Evolutionary conservation across 1,284 basidiomycete species (phyloP).

Genomic region (Ceratobasidium sp.): DNA sequence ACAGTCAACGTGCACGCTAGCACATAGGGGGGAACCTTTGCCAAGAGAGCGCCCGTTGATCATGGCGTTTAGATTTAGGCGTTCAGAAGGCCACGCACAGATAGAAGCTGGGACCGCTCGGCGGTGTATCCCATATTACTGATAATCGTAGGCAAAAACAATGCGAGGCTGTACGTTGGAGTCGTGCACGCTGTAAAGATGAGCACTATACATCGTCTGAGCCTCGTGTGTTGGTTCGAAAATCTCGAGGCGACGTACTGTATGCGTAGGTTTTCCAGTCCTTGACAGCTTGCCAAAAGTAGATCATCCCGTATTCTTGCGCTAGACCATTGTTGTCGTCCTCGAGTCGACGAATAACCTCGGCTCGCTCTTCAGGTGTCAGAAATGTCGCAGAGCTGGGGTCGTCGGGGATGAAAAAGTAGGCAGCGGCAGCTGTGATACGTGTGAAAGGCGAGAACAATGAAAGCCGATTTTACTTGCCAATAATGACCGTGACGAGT

Average conservation of each 20-base stretch:
- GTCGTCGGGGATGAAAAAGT: constrained; percentile 69
- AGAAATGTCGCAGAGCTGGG: constrained; percentile 70
- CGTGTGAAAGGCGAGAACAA: not conserved
- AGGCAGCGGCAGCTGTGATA: constrained; percentile 57
- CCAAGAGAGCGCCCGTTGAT: not conserved
- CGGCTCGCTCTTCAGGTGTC: constrained; percentile 61
- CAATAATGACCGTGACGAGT: constrained; percentile 69
- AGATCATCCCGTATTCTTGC: constrained; percentile 61
- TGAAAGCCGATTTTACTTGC: not conserved
- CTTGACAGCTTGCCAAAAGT: constrained; percentile 61
- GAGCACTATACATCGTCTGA: constrained; percentile 12
- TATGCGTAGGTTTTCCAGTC: constrained; percentile 67
- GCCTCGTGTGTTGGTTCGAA: not conserved
- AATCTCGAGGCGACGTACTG: constrained; percentile 59
- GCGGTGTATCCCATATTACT: constrained; percentile 57
- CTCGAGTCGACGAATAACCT: constrained; percentile 62
- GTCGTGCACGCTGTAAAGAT: constrained; percentile 55
- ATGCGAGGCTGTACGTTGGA: constrained; percentile 56
- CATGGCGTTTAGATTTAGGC: not conserved
- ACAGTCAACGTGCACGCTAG: constrained; percentile 52
- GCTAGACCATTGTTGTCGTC: constrained; percentile 63
- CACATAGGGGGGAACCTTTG: constrained; percentile 40
- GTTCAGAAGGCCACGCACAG: not conserved
- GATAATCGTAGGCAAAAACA: constrained; percentile 68
- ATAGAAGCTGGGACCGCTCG: constrained; percentile 52